These are phyloP conservation scores for Ogataea dorogensis DNA, from an alignment of 805 yeast genomes.

Conservation along the genomic window DNA sequence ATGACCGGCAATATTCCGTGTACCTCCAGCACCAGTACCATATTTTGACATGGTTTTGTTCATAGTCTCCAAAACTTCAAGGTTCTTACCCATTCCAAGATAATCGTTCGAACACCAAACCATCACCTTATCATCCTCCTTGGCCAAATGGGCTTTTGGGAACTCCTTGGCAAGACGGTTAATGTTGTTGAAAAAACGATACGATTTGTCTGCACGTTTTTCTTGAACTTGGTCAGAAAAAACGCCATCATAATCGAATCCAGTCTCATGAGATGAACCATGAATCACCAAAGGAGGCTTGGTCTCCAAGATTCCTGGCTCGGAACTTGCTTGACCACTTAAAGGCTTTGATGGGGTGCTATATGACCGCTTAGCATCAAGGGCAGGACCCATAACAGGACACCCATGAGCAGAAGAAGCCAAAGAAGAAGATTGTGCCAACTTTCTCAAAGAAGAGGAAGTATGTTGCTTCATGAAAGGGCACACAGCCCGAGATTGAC, in stretches of 20 bases:
- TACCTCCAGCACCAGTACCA: conserved; percentile 99
- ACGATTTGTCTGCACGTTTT: conserved; percentile 86
- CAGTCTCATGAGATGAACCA: conserved; percentile 45
- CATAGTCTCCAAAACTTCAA: conserved; percentile 71
- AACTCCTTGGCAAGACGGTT: conserved; percentile 92
- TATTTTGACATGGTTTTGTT: conserved; percentile 76
- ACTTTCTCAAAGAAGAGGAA: conserved; percentile 55
- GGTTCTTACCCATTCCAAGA: conserved; percentile 88
- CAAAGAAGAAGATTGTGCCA: conserved; percentile 47
- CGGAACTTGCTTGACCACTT: conserved; percentile 42
- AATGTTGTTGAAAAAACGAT: conserved; percentile 95
- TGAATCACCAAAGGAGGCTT: conserved; percentile 28
- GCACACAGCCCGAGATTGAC: conserved; percentile 74
- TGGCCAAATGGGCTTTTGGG: conserved; percentile 85
- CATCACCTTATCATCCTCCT: conserved; percentile 79
- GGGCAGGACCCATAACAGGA: conserved; percentile 89
- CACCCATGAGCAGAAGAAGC: conserved; percentile 66
- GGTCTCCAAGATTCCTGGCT: conserved; percentile 28
- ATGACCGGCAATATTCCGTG: conserved; percentile 98
- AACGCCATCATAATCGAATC: conserved; percentile 71
- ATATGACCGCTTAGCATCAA: conserved; percentile 43
- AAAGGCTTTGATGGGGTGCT: conserved; percentile 46
- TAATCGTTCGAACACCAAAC: conserved; percentile 99
- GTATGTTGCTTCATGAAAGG: conserved; percentile 71
- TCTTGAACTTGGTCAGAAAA: conserved; percentile 63